Base-by-base conservation (phyloP, 768 basidiomycete species). In the Boletales sp. region DNA sequence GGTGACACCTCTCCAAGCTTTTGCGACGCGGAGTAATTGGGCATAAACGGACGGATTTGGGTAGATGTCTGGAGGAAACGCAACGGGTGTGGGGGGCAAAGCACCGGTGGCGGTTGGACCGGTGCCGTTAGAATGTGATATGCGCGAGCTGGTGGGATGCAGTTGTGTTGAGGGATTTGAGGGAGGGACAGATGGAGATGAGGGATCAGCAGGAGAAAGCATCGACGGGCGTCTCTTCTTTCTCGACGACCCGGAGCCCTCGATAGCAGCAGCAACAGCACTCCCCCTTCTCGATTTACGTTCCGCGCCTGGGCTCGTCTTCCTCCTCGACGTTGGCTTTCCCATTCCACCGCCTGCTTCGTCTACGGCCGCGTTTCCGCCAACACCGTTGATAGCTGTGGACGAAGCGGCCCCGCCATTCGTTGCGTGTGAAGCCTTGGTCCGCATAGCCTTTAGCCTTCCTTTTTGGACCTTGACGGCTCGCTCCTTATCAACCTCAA, bases 1-100 rank as follows among this genome's bases (percentile, higher is more conserved):
- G n/a, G 81, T 78, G 30, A 87, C 69, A 2, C 87, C 86, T 9
- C 86, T 71, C 86, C 85, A 89, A 15, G 75, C 68, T 18, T 77
- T 73, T 11, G 86, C 84, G 15, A 81, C 77, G n/a, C 71, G 69
- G n/a, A 76, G 73, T 2, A 87, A 74, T 35, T 71, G 76, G 33
- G 72, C 70, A 10, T 80, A 73, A 3, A 77, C 74, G 38, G 75
- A 53, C 38, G 64, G 64, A 14, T 66, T 60, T 5, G 64, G 57
- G 28, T 67, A 67, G 8, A 55, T 46, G 33, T 66, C 65, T 15
- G 63, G 54, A 31, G 64, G 65, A 19, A 66, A 65, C 41, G 78
- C 73, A 49, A 84, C 75, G 46, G 63, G 55, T 34, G 53, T 49
- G 54, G 61, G 60, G 5, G 55, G 55, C 18, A 62, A 54, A 53